Evolutionary conservation across 805 yeast species (phyloP).

Genomic region (Yamadazyma kitorensis): DNA sequence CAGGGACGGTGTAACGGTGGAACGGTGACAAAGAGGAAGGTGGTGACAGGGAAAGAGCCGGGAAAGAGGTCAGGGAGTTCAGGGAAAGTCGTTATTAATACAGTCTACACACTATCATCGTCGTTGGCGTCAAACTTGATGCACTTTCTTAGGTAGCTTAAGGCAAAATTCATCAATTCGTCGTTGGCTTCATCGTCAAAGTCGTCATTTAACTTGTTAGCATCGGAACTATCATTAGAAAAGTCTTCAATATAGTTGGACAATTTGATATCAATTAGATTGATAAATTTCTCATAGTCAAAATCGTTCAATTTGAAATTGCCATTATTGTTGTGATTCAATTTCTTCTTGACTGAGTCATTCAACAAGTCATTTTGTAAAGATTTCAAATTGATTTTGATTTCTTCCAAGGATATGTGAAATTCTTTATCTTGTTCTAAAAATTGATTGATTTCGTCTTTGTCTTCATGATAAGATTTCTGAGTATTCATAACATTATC

Average conservation of each 20-base stretch:
- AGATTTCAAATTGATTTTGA: slow-evolving; percentile 17
- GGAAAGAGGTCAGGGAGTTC: too few species aligned
- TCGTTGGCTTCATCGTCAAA: slow-evolving; percentile 12
- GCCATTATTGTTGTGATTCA: neutral
- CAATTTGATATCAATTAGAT: slow-evolving; percentile 19
- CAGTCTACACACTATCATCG: slow-evolving; percentile 6
- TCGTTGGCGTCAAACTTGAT: slow-evolving; percentile 18
- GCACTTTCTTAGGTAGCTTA: slow-evolving; percentile 28
- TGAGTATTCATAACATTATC: slow-evolving; percentile 36
- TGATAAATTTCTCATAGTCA: slow-evolving; percentile 26
- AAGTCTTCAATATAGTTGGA: slow-evolving; percentile 18
- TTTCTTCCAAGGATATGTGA: slow-evolving; percentile 21
- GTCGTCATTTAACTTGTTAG: slow-evolving; percentile 11
- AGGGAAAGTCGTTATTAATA: slow-evolving; percentile 1
- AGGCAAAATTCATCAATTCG: slow-evolving; percentile 24
- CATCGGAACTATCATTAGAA: too few species aligned
- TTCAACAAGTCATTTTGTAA: slow-evolving; percentile 5
- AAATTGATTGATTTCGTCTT: slow-evolving; percentile 33
- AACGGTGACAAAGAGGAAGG: too few species aligned
- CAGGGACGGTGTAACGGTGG: too few species aligned
- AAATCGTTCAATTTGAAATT: slow-evolving; percentile 14
- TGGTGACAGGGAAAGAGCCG: too few species aligned
- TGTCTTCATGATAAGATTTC: slow-evolving; percentile 40
- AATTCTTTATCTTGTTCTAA: slow-evolving; percentile 33
- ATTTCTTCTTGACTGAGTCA: slow-evolving; percentile 4